A percentile compares a stretch with the other conserved stretches of the same genome.
Conservation (phyloP, 2,329 filamentous ascomycete species). For the Colletotrichum sp. region DNA sequence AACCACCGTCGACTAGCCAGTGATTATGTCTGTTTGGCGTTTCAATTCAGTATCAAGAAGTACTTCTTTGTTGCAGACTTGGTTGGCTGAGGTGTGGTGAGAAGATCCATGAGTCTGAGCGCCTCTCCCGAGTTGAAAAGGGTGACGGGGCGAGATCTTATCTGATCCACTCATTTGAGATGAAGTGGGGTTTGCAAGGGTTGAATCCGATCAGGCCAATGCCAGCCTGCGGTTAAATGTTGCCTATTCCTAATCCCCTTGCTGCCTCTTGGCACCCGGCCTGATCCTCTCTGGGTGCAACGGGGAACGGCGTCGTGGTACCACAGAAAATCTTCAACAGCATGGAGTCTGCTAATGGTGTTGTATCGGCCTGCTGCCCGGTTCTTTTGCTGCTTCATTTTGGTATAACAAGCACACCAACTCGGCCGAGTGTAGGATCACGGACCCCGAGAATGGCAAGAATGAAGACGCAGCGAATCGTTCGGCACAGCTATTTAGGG, state of each 20-base stretch:
- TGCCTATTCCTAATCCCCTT: not conserved
- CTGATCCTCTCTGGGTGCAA: not conserved
- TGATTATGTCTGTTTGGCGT: not conserved
- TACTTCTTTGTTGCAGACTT: not conserved
- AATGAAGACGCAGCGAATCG: not conserved
- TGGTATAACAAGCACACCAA: not conserved
- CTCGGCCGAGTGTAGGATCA: not conserved
- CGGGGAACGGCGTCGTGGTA: not conserved
- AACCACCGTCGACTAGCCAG: not conserved
- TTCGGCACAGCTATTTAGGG: not conserved
- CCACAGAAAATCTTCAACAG: not conserved
- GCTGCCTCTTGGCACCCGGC: not conserved
- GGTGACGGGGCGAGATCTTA: constrained; percentile 2
- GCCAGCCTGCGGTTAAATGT: not conserved
- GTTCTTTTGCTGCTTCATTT: not conserved
- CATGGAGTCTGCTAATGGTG: not conserved
- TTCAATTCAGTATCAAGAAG: not conserved
- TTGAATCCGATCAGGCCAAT: not conserved
- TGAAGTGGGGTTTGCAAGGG: not conserved
- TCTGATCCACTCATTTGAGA: not conserved
- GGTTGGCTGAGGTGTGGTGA: not conserved
- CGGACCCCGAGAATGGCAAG: not conserved
- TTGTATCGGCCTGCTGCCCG: not conserved
- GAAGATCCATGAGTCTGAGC: not conserved
- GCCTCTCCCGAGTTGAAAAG: not conserved